Evolutionary conservation across 148 eudicot species (phyloP), one percentile per base, ranked within the genome.

Genomic region (Chenopodium quinoa): DNA sequence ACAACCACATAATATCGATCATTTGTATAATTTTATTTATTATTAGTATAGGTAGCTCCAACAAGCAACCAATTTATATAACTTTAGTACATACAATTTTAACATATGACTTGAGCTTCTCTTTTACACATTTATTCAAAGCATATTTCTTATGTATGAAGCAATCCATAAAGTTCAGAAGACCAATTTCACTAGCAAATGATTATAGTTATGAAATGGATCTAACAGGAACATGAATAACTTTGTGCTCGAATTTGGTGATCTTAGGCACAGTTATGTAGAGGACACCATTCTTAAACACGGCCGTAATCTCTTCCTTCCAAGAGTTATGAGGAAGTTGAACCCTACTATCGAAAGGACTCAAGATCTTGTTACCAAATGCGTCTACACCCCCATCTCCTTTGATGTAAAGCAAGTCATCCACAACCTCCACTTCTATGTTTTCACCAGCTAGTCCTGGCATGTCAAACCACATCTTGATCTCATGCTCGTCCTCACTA

Each of bases 261-360:
- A 76, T 64, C 50, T 77, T 77, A 77, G 79, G 79, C 52, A 77
- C 79, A 22, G 79, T 77, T 37, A 77, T 17, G 13, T 77, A 77
- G 34, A 77, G 79, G 14, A 63, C 79, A 63, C 79, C 79, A 63
- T 77, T 77, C 71, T 77, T 77, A 44, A 77, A 63, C 31, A 40
- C 71, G 14, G 71, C 79, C 0, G 69, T 77, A 40, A 46, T 20
- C n/a, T 58, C 70, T n/a, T 77, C 79, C 71, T 63, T 64, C 68
- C 52, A 64, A 40, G 71, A 63, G 56, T 77, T 64, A 4, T 3
- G 9, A 4, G 79, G 79, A 9, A 77, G 22, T 34, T 77, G 79
- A 63, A 77, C 23, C 31, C 70, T 37, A 9, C 50, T 44, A n/a
- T 77, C 79, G 14, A n/a, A 77, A 27, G 77, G 77, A 46, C 79